Evolutionary conservation across 306 rosid genomes (phyloP).

Genomic region (Dalbergia cultrata): DNA sequence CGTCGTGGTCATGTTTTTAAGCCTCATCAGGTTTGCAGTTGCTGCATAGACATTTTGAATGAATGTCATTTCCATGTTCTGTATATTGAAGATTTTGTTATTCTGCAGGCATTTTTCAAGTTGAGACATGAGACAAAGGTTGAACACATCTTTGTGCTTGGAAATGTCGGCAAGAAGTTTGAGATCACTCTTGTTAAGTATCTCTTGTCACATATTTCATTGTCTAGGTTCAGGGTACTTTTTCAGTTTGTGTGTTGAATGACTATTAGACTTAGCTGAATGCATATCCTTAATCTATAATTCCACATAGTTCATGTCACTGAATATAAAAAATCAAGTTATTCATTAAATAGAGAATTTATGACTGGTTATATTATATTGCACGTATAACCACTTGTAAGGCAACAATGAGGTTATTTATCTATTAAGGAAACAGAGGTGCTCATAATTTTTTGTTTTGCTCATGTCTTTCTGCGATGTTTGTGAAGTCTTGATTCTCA

Average conservation of each 20-base stretch:
- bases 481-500: constrained; percentile 20
- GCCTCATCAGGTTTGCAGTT: constrained; percentile 88
- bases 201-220: constrained; percentile 31
- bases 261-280: constrained; percentile 7
- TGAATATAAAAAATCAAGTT: constrained; percentile 30
- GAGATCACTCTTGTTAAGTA: constrained; percentile 87
- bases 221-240: constrained; percentile 16
- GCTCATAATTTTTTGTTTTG: constrained; percentile 15
- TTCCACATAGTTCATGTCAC: background rate
- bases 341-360: constrained; percentile 26
- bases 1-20: constrained; percentile 75
- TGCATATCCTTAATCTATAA: background rate
- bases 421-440: constrained; percentile 17
- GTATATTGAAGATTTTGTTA: constrained; percentile 51
- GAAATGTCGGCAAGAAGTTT: constrained; percentile 79
- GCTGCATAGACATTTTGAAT: constrained; percentile 40
- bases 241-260: constrained; percentile 19
- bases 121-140: constrained; percentile 84
- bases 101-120: constrained; percentile 86
- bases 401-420: background rate
- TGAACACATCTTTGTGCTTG: constrained; percentile 89
- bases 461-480: constrained; percentile 9
- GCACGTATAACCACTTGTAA: background rate
- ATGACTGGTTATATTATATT: constrained; percentile 5
- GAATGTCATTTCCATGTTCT: constrained; percentile 36